Conservation (phyloP, 306 rosid genomes). For the peach (Prunus persica) region Prunus_persica_NCBIv2 NC_034009.1:44305501-44306000, state of each 20-base stretch:
- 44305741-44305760: slow-evolving; percentile 56
- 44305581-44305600: slow-evolving; percentile 75
- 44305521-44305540: slow-evolving; percentile 44
- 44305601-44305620: slow-evolving; percentile 75
- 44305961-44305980: slow-evolving; percentile 80
- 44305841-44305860: slow-evolving; percentile 84
- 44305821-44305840: slow-evolving; percentile 97
- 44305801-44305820: slow-evolving; percentile 66
- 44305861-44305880: slow-evolving; percentile 85
- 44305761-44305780: slow-evolving; percentile 32
- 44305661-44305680: slow-evolving; percentile 60
- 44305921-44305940: slow-evolving; percentile 55
- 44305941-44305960: slow-evolving; percentile 89
- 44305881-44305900: slow-evolving; percentile 78
- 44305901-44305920: slow-evolving; percentile 93
- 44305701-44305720: slow-evolving; percentile 66
- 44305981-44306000: slow-evolving; percentile 88
- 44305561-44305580: slow-evolving; percentile 76
- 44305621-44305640: slow-evolving; percentile 85
- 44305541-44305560: slow-evolving; percentile 85
- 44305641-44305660: slow-evolving; percentile 92
- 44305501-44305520: slow-evolving; percentile 35
- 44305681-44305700: slow-evolving; percentile 84
- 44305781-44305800: slow-evolving; percentile 87
- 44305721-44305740: slow-evolving; percentile 26